Conservation (phyloP, 257 asterid species). For the Plectranthus barbatus region DNA sequence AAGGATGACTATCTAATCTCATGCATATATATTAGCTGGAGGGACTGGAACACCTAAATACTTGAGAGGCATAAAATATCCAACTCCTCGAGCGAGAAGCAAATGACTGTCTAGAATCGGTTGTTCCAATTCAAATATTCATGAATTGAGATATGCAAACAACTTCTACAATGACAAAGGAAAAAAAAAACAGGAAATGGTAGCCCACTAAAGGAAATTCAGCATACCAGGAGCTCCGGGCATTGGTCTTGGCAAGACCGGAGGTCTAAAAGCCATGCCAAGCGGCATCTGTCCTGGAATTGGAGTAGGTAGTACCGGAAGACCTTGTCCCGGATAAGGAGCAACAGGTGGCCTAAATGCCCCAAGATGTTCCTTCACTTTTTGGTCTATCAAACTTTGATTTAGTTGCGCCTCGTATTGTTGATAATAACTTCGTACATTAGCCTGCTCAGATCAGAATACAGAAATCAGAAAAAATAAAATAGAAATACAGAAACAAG, state of each 20-base stretch:
- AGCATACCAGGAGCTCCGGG: slow-evolving; percentile 61
- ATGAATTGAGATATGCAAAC: not conserved
- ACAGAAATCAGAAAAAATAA: slow-evolving; percentile 1
- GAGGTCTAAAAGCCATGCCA: slow-evolving; percentile 56
- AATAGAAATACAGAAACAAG: not conserved
- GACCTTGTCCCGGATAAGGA: slow-evolving; percentile 70
- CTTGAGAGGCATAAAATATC: not conserved
- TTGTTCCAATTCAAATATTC: not conserved
- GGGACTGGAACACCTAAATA: not conserved
- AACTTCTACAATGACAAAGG: not conserved
- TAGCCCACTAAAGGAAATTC: not conserved
- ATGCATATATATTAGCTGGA: not conserved
- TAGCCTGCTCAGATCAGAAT: slow-evolving; percentile 47
- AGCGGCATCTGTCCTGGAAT: slow-evolving; percentile 55
- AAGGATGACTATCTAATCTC: not conserved
- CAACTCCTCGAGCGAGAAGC: not conserved
- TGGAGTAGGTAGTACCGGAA: slow-evolving; percentile 49
- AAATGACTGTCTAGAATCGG: not conserved
- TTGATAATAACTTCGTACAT: slow-evolving; percentile 82
- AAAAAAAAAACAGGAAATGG: not conserved
- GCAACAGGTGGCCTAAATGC: slow-evolving; percentile 72
- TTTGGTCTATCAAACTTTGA: slow-evolving; percentile 91
- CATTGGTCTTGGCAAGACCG: slow-evolving; percentile 65
- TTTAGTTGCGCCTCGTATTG: slow-evolving; percentile 93
- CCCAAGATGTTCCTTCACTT: slow-evolving; percentile 91